phyloP scores from a whole-genome alignment of 208 protist genomes.

The Wallacemonas sp. region DNA sequence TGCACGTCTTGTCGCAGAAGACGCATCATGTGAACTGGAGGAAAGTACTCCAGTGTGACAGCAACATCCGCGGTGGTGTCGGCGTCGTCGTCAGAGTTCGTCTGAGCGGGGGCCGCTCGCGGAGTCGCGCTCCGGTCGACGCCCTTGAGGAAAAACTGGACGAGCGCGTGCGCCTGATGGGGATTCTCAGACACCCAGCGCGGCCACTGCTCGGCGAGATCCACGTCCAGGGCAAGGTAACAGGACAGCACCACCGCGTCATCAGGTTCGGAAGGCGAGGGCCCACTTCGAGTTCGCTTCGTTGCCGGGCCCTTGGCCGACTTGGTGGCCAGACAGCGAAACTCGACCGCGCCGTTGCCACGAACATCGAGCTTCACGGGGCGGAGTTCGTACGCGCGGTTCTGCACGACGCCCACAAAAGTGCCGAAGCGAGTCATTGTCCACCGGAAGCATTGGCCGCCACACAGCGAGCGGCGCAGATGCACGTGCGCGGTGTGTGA shows the following conservation, averaged over 20 bases:
- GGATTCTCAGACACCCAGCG: conserved; percentile 58
- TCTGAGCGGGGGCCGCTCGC: neutral
- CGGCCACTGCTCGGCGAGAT: conserved; percentile 51
- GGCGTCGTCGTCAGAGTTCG: no score
- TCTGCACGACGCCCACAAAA: conserved; percentile 51
- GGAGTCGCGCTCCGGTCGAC: neutral
- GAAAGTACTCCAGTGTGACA: neutral
- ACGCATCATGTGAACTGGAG: conserved; percentile 1
- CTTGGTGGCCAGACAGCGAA: neutral
- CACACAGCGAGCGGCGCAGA: conserved; percentile 59
- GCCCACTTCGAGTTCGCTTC: no score
- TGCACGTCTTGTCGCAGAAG: conserved; percentile 71
- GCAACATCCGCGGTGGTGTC: neutral
- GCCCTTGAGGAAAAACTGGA: conserved; percentile 26
- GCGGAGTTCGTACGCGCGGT: conserved; percentile 55
- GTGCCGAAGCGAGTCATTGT: conserved; percentile 38
- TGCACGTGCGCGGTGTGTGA: conserved; percentile 37
- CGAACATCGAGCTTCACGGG: conserved; percentile 6
- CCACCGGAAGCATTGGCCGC: conserved; percentile 85
- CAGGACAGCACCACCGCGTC: conserved; percentile 44
- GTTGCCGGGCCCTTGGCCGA: neutral
- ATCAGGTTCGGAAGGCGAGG: no score
- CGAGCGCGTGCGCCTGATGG: conserved; percentile 54
- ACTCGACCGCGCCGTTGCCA: neutral
- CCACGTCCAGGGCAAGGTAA: conserved; percentile 74